These are phyloP conservation scores for Harringtonia aguacate DNA, from an alignment of 2,329 filamentous ascomycete genomes.

Conservation along the genomic window DNA sequence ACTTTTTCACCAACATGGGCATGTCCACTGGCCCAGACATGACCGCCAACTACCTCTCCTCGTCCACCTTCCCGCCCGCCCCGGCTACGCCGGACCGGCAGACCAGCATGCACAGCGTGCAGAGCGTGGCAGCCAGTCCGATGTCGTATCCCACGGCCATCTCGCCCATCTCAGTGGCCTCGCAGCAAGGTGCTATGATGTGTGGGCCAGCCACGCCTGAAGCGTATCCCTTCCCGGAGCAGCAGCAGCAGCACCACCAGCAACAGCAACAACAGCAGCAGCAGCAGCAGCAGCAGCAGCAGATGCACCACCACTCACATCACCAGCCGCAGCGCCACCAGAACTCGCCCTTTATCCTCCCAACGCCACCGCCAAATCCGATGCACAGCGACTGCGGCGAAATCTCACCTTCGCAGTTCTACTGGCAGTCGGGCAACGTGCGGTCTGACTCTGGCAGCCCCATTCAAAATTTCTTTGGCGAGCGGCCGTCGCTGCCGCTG, in stretches of 20 bases:
- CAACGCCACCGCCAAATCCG: constrained; percentile 6
- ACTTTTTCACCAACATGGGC: constrained; percentile 3
- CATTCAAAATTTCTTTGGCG: constrained; percentile 17
- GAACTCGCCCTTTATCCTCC: constrained; percentile 35
- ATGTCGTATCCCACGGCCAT: constrained; percentile 75
- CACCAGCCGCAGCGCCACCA: constrained; percentile 52
- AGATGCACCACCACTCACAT: constrained; percentile 22
- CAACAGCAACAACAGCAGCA: background rate
- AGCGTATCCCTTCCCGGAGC: constrained; percentile 7
- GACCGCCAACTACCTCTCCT: constrained; percentile 2
- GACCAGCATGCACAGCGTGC: constrained; percentile 9
- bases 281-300: constrained; percentile 25
- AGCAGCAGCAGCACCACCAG: background rate
- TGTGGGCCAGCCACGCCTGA: constrained; percentile 8
- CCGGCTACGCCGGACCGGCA: constrained; percentile 11
- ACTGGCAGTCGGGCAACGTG: constrained; percentile 3
- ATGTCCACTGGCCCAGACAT: background rate
- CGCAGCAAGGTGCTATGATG: constrained; percentile 1
- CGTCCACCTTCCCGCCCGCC: constrained; percentile 1
- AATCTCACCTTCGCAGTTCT: constrained; percentile 10
- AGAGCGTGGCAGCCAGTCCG: constrained; percentile 2
- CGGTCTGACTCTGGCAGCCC: constrained; percentile 9
- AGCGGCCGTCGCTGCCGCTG: constrained; percentile 9
- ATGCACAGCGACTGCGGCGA: constrained; percentile 5
- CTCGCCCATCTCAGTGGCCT: constrained; percentile 6